Evolutionary conservation across 2,329 filamentous ascomycete species (phyloP), one percentile per base, ranked within the genome.

Genomic region (Nemania serpens): DNA sequence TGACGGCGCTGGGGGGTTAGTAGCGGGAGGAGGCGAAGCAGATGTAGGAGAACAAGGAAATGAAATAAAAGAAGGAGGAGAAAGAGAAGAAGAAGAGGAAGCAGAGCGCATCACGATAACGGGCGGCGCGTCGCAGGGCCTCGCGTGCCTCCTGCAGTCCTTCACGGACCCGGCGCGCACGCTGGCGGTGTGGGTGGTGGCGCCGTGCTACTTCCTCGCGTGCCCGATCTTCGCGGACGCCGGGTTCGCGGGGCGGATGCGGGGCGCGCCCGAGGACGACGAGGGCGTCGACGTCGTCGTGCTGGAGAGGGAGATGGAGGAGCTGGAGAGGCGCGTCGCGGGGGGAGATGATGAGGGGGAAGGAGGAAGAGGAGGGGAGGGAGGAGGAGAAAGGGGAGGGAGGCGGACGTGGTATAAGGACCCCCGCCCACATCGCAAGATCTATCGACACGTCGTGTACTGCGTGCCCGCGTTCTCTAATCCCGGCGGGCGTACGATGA

Each of bases 391-490:
- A 11, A 18, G 9, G 33, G 15, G 20, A 13, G 20, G 22, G 42
- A 15, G 20, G 45, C 37, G 15, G 47, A n/a, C n/a, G n/a, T n/a
- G 36, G 7, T 76, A 83, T 68, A 93, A 91, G 46, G 61, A 70
- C 29, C 74, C 79, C 0, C 80, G 83, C 17, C 79, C 84, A 13
- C 82, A 85, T 76, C 83, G 87, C 41, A 96, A 96, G 71, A 84
- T 91, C 57, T 98, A 96, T 78, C 88, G 88, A 56, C 91, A 97
- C 72, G 74, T 97, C 68, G 89, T 99, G 68, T 98, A 98, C 74
- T 86, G 87, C 34, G 93, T 96, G 13, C 91, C 95, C 0, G 92
- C 92, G 0, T 96, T 93, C 74, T 87, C 91, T 50, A 98, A 98
- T 71, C 95, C 95, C 0, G 93, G 90, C 0, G 91, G 89, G 33